Evolutionary conservation across 75 land plant species (phyloP), one percentile per base, ranked within the genome.

Genomic region (Pinus tabuliformis): DNA sequence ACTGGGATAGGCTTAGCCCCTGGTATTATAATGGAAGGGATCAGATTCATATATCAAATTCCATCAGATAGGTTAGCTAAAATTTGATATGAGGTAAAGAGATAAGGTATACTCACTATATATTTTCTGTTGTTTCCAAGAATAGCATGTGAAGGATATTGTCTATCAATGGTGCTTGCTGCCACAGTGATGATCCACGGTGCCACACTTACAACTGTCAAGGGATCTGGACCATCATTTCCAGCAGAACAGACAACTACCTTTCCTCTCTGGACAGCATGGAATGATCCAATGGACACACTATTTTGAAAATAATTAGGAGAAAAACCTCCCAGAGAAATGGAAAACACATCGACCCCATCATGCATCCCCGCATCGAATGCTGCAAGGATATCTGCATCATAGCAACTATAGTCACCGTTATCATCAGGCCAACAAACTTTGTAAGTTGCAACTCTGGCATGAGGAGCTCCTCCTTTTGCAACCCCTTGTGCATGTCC

Each of bases 121-220:
- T 39, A 39, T 39, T 5, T 39, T 39, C 76, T 62, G 5, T 98
- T 95, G 77, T 97, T 82, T 5, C 90, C 93, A 56, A 97, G 90
- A 5, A 74, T 59, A 1, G 95, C 82, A 14, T 88, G 79, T 2
- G 99, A 95, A 6, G 99, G 99, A 82, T 94, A 97, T 58, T 77
- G 80, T 68, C 99, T 79, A 74, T 97, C 99, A 45, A 97, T 82
- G 21, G 99, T 92, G 24, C 98, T 92, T 14, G 95, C 99, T 1
- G 92, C 99, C 36, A 97, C 97, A 15, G 98, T 89, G 28, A 89
- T 85, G 15, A 94, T 39, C 99, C 99, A 97, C 1, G 99, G 99
- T 5, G 99, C 90, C 14, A 94, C 81, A 75, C 94, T 97, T 5
- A 95, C 86, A 0, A 97, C 99, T 12, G 99, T 87, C 84, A 88